Percentiles rank a stretch among this genome's conserved stretches.
Conservation (phyloP, 176 grass and related monocot species). For the Neostapfia colusana region DNA sequence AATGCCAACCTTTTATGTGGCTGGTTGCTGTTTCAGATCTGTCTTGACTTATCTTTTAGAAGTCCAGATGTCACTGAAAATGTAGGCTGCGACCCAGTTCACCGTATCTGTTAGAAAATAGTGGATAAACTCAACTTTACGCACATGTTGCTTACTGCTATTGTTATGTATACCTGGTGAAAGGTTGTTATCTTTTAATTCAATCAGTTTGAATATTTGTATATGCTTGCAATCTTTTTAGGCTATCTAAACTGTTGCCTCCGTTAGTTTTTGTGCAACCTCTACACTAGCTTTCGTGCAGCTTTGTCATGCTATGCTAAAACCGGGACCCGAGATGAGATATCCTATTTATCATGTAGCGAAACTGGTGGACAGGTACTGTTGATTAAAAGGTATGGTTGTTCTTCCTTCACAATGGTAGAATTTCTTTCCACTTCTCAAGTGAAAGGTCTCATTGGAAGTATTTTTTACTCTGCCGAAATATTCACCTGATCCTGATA, state of each 20-base stretch:
- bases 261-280: slow-evolving; percentile 13
- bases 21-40: slow-evolving; percentile 59
- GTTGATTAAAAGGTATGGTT: not conserved
- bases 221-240: slow-evolving; percentile 20
- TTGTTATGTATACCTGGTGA: slow-evolving; percentile 64
- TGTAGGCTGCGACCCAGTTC: slow-evolving; percentile 60
- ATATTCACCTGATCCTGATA: slow-evolving; percentile 8
- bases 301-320: not conserved
- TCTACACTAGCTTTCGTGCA: not conserved
- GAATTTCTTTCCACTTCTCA: not conserved
- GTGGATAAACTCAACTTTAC: slow-evolving; percentile 49
- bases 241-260: slow-evolving; percentile 28
- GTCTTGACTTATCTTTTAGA: slow-evolving; percentile 94
- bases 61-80: slow-evolving; percentile 55
- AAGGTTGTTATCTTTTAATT: slow-evolving; percentile 39
- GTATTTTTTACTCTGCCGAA: not conserved
- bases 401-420: not conserved
- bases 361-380: not conserved
- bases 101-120: slow-evolving; percentile 60
- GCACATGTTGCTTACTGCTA: slow-evolving; percentile 46
- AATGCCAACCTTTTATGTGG: slow-evolving; percentile 56
- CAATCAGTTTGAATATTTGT: slow-evolving; percentile 37
- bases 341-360: not conserved
- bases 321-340: not conserved
- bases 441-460: not conserved